phyloP scores from a whole-genome alignment of 352 stramenopile species.

The Globisporangium middletonii region DNA sequence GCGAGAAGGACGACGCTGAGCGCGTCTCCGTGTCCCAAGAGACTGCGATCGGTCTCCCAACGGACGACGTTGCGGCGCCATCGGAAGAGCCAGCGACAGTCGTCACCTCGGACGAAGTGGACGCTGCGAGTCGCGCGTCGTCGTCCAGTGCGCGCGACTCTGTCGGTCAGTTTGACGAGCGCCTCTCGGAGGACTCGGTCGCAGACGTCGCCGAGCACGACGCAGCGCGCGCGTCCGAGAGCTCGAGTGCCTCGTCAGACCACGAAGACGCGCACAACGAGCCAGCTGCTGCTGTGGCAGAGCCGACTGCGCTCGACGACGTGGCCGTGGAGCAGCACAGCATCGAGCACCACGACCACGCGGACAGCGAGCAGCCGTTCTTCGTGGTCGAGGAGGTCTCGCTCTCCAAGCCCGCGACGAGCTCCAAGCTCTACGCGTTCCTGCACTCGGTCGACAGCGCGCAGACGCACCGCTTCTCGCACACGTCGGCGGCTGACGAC shows the following conservation, averaged over 20 bases:
- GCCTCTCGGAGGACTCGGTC: constrained; percentile 4
- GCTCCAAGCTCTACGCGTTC: constrained; percentile 49
- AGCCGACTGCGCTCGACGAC: neutral
- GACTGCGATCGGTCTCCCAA: constrained; percentile 2
- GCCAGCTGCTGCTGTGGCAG: neutral
- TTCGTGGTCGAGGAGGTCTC: constrained; percentile 31
- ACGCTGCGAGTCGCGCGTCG: neutral
- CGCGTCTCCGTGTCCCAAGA: constrained; percentile 9
- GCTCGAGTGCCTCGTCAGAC: neutral
- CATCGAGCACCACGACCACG: constrained; percentile 19
- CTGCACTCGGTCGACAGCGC: constrained; percentile 37
- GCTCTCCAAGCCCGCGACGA: constrained; percentile 20
- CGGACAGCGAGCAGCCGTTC: constrained; percentile 26
- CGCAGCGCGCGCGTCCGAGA: neutral
- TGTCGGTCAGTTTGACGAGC: constrained; percentile 10
- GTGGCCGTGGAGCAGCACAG: constrained; percentile 10
- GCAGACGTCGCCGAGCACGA: neutral
- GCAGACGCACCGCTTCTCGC: constrained; percentile 9
- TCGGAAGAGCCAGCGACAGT: neutral
- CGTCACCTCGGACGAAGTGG: neutral
- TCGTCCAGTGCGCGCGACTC: neutral
- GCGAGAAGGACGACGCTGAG: neutral
- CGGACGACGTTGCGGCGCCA: neutral
- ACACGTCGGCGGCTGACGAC: constrained; percentile 10
- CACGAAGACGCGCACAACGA: neutral